These are phyloP conservation scores for Candida andamanensis DNA, from an alignment of 805 yeast species.

Conservation along the genomic window DNA sequence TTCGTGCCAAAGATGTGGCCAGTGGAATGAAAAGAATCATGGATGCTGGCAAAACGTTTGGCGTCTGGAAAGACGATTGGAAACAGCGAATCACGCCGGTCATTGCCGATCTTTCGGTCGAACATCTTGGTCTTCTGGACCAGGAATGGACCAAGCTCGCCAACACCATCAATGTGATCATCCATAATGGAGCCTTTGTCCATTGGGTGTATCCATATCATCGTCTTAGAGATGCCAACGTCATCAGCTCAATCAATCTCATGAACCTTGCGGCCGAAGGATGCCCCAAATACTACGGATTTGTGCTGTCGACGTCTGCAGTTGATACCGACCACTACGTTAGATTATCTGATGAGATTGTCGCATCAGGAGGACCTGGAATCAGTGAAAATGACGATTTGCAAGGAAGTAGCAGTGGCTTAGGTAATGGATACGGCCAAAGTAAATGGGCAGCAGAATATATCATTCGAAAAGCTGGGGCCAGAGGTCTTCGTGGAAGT, in stretches of 20 bases:
- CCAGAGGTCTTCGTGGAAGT: constrained; percentile 79
- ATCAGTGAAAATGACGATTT: constrained; percentile 80
- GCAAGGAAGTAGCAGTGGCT: constrained; percentile 73
- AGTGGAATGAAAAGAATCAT: constrained; percentile 74
- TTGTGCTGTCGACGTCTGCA: constrained; percentile 94
- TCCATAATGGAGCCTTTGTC: constrained; percentile 96
- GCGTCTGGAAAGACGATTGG: constrained; percentile 68
- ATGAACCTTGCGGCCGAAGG: constrained; percentile 73
- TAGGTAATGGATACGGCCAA: constrained; percentile 95
- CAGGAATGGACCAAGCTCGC: constrained; percentile 55
- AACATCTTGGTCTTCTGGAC: constrained; percentile 64
- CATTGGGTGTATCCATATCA: constrained; percentile 98
- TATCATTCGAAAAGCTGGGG: constrained; percentile 82
- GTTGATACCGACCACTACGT: constrained; percentile 81
- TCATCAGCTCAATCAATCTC: constrained; percentile 79
- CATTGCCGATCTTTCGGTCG: constrained; percentile 71
- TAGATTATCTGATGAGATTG: constrained; percentile 65
- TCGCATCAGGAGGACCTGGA: constrained; percentile 64
- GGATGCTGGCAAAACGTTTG: constrained; percentile 75
- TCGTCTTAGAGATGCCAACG: constrained; percentile 89
- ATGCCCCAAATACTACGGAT: constrained; percentile 78
- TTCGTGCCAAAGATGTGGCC: constrained; percentile 67
- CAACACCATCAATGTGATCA: constrained; percentile 66
- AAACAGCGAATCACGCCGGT: constrained; percentile 59
- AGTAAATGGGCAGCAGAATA: constrained; percentile 97